These are phyloP conservation scores for Friedmanniomyces simplex DNA, from an alignment of 495 filamentous ascomycete genomes.

Conservation along the genomic window DNA sequence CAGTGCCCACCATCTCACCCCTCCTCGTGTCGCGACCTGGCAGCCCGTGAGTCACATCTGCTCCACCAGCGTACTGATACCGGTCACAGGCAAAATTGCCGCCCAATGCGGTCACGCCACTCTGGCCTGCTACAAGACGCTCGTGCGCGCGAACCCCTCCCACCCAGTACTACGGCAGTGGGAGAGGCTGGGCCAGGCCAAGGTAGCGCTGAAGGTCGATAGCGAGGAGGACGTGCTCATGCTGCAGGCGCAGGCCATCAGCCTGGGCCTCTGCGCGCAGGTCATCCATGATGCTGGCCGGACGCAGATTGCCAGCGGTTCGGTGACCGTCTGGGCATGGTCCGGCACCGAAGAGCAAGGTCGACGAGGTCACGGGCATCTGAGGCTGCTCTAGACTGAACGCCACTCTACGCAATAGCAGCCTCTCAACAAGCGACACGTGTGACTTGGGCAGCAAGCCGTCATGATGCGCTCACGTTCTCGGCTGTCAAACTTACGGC, in stretches of 20 bases:
- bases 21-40: background rate
- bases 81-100: conserved; percentile 75
- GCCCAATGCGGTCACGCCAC: conserved; percentile 95
- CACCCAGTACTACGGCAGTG: conserved; percentile 65
- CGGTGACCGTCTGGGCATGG: conserved; percentile 88
- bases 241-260: conserved; percentile 68
- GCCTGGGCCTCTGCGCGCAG: conserved; percentile 74
- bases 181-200: conserved; percentile 78
- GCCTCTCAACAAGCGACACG: too few relatives aligned
- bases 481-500: too few relatives aligned
- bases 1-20: background rate
- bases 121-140: conserved; percentile 87
- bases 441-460: too few relatives aligned
- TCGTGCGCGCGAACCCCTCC: conserved; percentile 46
- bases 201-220: conserved; percentile 81
- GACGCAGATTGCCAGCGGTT: conserved; percentile 92
- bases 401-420: too few relatives aligned
- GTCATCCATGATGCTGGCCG: conserved; percentile 91
- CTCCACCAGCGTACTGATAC: background rate
- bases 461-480: too few relatives aligned
- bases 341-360: conserved; percentile 73
- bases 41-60: background rate
- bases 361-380: conserved; percentile 78
- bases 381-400: conserved; percentile 63
- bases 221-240: conserved; percentile 68